Conservation (phyloP, 768 basidiomycete genomes). For the Hypsizygus marmoreus region DNA sequence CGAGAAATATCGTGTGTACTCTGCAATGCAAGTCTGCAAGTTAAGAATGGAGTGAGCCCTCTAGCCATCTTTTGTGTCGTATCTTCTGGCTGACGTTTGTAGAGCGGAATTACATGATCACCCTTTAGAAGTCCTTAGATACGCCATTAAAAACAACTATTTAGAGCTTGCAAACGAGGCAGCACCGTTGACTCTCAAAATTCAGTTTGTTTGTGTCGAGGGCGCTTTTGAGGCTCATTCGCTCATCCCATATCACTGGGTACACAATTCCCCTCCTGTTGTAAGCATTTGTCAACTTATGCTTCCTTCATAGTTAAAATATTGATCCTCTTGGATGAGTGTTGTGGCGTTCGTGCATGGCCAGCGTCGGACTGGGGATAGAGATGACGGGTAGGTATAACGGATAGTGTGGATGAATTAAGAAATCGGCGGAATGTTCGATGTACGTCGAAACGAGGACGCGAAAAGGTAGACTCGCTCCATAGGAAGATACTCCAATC, state of each 20-base stretch:
- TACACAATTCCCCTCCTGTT: no score
- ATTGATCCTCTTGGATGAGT: no score
- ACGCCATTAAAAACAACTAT: conserved; percentile 5
- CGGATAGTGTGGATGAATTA: no score
- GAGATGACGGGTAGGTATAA: no score
- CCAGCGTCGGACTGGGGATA: no score
- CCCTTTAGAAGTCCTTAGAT: conserved; percentile 4
- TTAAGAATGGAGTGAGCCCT: conserved; percentile 7
- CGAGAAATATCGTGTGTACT: conserved; percentile 11
- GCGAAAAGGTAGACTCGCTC: no score
- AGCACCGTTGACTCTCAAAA: neutral
- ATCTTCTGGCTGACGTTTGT: neutral
- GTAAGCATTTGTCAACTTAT: no score
- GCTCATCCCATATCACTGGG: conserved; percentile 1
- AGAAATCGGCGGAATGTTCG: no score
- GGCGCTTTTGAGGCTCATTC: neutral
- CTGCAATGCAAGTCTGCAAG: conserved; percentile 10
- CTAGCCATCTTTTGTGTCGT: neutral
- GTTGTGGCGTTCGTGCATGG: no score
- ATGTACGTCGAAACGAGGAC: no score
- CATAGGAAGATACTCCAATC: no score
- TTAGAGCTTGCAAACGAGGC: conserved; percentile 4
- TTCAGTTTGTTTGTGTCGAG: neutral
- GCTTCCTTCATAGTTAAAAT: no score
- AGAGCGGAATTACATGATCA: conserved; percentile 1